Base-by-base conservation (phyloP, 805 yeast species). In the Saturnispora mendoncae region DNA sequence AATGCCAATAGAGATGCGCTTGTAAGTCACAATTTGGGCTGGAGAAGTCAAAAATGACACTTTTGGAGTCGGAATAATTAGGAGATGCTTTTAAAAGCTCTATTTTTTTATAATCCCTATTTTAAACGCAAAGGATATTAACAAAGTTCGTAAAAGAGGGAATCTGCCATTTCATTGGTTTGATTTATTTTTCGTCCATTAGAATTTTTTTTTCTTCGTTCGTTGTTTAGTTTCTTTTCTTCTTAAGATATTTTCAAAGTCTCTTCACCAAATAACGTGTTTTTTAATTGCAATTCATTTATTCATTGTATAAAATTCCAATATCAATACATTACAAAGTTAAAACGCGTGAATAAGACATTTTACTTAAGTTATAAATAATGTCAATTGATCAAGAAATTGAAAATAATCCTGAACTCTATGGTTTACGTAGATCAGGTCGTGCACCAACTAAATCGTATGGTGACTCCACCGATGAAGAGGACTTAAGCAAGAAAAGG, bases 341-440 rank as follows among this genome's bases (percentile, higher is more conserved):
- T 15, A 30, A 30, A 15, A 30, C 33, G 14, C 33, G 33, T 30
- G 18, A 30, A n/a, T 6, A n/a, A 15, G 7, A 30, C 33, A 15
- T 30, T 30, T 15, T 13, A 27, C 30, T 19, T 19, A 30, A 30
- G 10, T 37, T 17, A 30, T 18, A n/a, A 8, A 30, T 12, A 7
- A 55, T 52, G 55, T 45, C 53, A 13, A 37, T 57, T 14, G 46
- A 49, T 24, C 43, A 54, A 6, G 87, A 79, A 45, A 72, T 80
- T 14, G 67, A 74, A 41, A 71, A 66, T 38, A 78, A 83, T 56
- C 94, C 94, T 1, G 94, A 82, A 55, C 66, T 84, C n/a, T 84
- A 84, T 51, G 94, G 94, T 2, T 66, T 84, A 41, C 74, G 94
- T 61, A 71, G 94, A 50, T 80, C 88, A 4, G 77, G 78, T 33